Evolutionary conservation across 129 eudicot species (phyloP).

Genomic region (Sambucus nigra): DNA sequence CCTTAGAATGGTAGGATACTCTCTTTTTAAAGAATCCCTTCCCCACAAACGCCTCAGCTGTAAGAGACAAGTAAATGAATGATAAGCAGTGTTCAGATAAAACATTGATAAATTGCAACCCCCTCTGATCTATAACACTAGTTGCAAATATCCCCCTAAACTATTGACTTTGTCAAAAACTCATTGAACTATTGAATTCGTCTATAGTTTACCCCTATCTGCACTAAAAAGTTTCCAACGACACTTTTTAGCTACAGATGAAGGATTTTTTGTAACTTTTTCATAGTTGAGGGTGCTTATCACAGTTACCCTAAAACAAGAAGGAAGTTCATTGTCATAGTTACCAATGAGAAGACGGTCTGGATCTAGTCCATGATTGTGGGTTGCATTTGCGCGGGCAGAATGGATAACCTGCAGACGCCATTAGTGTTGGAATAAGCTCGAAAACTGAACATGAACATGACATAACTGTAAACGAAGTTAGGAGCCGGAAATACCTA

Average conservation of each 20-base stretch:
- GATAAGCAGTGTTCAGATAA: slow-evolving; percentile 1
- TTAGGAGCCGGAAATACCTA: background rate
- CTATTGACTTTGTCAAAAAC: no score
- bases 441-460: background rate
- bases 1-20: slow-evolving; percentile 57
- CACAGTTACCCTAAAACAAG: no score
- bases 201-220: no score
- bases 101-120: background rate
- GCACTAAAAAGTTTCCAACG: no score
- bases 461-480: slow-evolving; percentile 2
- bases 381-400: slow-evolving; percentile 92
- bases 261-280: background rate
- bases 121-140: background rate
- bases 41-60: slow-evolving; percentile 95
- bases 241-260: background rate
- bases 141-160: no score
- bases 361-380: slow-evolving; percentile 73
- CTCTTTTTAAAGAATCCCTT: slow-evolving; percentile 69
- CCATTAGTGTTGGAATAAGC: background rate
- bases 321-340: background rate
- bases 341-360: slow-evolving; percentile 94
- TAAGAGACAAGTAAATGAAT: background rate
- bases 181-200: no score
- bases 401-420: slow-evolving; percentile 85
- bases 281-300: no score